Conservation (phyloP, 2,329 filamentous ascomycete genomes). For the Colletotrichum sp. region DNA sequence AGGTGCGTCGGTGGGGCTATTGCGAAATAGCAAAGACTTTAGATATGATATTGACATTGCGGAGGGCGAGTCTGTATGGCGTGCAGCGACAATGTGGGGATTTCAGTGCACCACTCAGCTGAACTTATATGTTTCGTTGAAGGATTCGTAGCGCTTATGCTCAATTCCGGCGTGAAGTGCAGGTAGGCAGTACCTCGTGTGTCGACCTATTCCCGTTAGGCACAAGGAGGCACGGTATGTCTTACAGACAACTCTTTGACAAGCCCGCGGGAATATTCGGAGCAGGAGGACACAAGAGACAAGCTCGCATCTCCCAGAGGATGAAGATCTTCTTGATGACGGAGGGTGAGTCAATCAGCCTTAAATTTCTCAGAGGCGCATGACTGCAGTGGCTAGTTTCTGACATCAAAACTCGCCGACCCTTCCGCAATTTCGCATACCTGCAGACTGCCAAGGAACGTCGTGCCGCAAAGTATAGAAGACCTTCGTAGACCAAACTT, state of each 20-base stretch:
- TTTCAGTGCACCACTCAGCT: too few species aligned
- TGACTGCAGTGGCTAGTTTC: not conserved
- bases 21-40: not conserved
- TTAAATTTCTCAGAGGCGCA: not conserved
- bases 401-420: not conserved
- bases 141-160: not conserved
- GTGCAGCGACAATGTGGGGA: not conserved
- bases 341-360: not conserved
- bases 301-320: not conserved
- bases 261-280: not conserved
- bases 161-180: not conserved
- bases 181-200: not conserved
- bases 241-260: not conserved
- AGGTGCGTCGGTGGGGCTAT: not conserved
- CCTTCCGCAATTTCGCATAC: not conserved
- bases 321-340: not conserved
- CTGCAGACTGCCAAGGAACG: not conserved
- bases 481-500: not conserved
- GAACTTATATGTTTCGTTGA: not conserved
- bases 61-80: not conserved
- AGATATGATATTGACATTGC: slow-evolving; percentile 1
- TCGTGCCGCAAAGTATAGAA: rapidly evolving
- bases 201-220: not conserved
- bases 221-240: not conserved
- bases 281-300: not conserved